A percentile compares a stretch with the other conserved stretches of the same genome.
Evolutionary conservation across 1,284 basidiomycete genomes (phyloP).

Genomic region (Ceratobasidium sp.): DNA sequence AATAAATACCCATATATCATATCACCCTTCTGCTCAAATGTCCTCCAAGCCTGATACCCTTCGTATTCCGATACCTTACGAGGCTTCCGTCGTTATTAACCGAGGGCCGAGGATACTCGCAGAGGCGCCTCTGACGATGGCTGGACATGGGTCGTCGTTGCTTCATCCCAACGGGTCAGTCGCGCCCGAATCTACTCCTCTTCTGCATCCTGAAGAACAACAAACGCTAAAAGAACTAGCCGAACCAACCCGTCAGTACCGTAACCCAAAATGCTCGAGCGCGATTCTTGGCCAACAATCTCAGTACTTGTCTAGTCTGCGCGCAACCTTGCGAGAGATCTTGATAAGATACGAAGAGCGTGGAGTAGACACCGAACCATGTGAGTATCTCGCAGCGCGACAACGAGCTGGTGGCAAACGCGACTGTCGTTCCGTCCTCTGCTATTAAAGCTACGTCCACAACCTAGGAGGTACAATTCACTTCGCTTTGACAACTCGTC

Average conservation of each 20-base stretch:
- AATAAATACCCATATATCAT: too few species aligned
- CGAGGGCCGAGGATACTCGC: slow-evolving; percentile 89
- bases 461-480: slow-evolving; percentile 85
- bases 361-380: slow-evolving; percentile 84
- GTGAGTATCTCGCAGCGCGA: slow-evolving; percentile 80
- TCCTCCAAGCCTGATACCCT: too few species aligned
- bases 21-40: too few species aligned
- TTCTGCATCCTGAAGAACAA: slow-evolving; percentile 88
- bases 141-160: slow-evolving; percentile 86
- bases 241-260: slow-evolving; percentile 78
- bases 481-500: too few species aligned
- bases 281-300: slow-evolving; percentile 64
- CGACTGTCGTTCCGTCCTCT: slow-evolving; percentile 86
- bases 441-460: too few species aligned
- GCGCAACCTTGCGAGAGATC: slow-evolving; percentile 77
- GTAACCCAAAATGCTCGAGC: slow-evolving; percentile 68
- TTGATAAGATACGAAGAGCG: slow-evolving; percentile 85
- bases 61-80: too few species aligned
- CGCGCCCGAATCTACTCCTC: slow-evolving; percentile 74
- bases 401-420: slow-evolving; percentile 75
- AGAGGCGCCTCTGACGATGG: slow-evolving; percentile 85
- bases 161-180: slow-evolving; percentile 67
- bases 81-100: too few species aligned
- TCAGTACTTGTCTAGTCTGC: slow-evolving; percentile 82
- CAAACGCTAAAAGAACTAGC: slow-evolving; percentile 83